Base-by-base conservation (phyloP, 73 alveolate genomes). In the Symbiodinium pilosum region DNA sequence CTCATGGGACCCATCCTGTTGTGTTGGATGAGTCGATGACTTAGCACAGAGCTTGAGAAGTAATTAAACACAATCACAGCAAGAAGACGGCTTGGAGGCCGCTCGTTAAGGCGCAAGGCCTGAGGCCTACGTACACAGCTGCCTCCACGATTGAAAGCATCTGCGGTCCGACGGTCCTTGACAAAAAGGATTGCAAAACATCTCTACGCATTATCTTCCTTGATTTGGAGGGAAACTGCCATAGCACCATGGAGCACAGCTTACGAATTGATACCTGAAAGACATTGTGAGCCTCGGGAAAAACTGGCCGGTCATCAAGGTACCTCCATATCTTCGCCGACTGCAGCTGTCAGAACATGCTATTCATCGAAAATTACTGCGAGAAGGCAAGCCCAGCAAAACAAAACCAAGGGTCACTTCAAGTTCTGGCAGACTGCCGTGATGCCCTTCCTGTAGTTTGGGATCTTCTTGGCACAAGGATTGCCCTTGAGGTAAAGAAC, bases 221-320 rank as follows among this genome's bases (percentile, higher is more conserved):
- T n/a, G n/a, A n/a, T n/a, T n/a, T n/a, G n/a, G n/a, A n/a, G n/a
- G n/a, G n/a, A n/a, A n/a, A n/a, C n/a, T n/a, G n/a, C n/a, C n/a
- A n/a, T n/a, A n/a, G n/a, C n/a, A n/a, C n/a, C n/a, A n/a, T n/a
- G n/a, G n/a, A n/a, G n/a, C n/a, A n/a, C n/a, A n/a, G n/a, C n/a
- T n/a, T n/a, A n/a, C n/a, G n/a, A n/a, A n/a, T n/a, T n/a, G n/a
- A n/a, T n/a, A n/a, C n/a, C n/a, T n/a, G n/a, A n/a, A n/a, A n/a
- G n/a, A n/a, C n/a, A n/a, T n/a, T n/a, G n/a, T n/a, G 36, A 32
- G 84, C 99, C 94, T 99, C 99, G 18, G 99, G 99, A 94, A 99
- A 99, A 34, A 99, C 99, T 5, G 99, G 99, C 86, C 99, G 99
- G 94, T 99, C 99, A 98, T 99, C 99, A 86, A 99, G 94, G 96